phyloP scores from a whole-genome alignment of 805 yeast genomes.

The Ogataea saltuana region DNA sequence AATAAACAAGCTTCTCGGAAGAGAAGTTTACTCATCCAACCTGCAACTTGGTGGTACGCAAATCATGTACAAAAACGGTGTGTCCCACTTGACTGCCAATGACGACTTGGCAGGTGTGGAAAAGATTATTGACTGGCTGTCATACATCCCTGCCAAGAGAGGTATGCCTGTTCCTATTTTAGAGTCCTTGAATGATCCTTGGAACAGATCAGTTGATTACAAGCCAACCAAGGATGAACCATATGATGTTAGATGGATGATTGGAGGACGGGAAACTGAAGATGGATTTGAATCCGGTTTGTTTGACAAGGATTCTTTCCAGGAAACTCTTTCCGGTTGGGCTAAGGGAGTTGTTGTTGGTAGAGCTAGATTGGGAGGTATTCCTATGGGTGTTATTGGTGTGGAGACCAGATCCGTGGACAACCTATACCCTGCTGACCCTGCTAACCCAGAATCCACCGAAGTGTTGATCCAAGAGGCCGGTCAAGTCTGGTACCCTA shows the following conservation, averaged over 20 bases:
- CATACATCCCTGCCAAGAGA: conserved; percentile 90
- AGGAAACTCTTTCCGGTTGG: conserved; percentile 97
- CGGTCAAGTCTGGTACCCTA: conserved; percentile 99
- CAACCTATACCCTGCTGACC: conserved; percentile 93
- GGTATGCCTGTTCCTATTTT: conserved; percentile 88
- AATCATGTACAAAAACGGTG: conserved; percentile 98
- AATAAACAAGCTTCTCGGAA: conserved; percentile 91
- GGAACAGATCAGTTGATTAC: conserved; percentile 93
- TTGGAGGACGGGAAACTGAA: conserved; percentile 75
- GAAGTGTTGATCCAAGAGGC: conserved; percentile 90
- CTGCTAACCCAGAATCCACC: conserved; percentile 95
- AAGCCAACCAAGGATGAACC: conserved; percentile 69
- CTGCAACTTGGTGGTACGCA: conserved; percentile 99
- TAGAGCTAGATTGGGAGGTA: conserved; percentile 98
- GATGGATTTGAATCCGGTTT: conserved; percentile 83
- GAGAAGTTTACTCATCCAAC: conserved; percentile 96
- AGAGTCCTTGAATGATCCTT: conserved; percentile 68
- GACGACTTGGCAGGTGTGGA: conserved; percentile 97
- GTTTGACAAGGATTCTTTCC: conserved; percentile 91
- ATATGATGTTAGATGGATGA: conserved; percentile 94
- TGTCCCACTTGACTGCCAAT: conserved; percentile 93
- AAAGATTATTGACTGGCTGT: conserved; percentile 92
- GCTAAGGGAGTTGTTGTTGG: conserved; percentile 98
- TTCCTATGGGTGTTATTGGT: conserved; percentile 96
- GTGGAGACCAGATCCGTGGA: conserved; percentile 92